Evolutionary conservation across 202 grass and related monocot genomes (phyloP), one percentile per base, ranked within the genome.

Genomic region (Schoenoplectus tabernaemontani): DNA sequence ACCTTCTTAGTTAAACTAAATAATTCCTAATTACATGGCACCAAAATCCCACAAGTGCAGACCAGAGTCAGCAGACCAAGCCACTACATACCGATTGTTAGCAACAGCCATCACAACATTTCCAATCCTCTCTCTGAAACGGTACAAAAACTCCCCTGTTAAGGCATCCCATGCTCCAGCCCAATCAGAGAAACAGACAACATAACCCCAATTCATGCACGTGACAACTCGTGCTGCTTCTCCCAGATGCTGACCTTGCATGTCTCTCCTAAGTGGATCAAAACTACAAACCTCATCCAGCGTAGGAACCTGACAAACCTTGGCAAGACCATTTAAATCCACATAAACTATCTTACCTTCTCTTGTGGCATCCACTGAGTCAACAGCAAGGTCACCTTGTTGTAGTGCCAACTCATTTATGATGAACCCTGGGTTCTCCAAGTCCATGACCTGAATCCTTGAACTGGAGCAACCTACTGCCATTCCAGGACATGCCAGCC

Each of bases 161-260:
- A n/a, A 3, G 5, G 56, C 54, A 83, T 87, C 81, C 74, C 81
- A 87, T 2, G 78, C 54, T 13, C 64, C 46, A 12, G 78, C 32
- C 37, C 80, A 33, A 16, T 42, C 39, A 17, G 39, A 56, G 43
- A 42, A 61, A 37, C 64, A 78, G 7, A 83, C 54, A 4, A 32
- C 81, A 64, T 83, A 83, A 32, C 85, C 81, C 85, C 85, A 87
- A 77, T 87, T 87, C 85, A 83, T 80, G 63, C 85, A 79, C n/a
- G 75, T 64, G 13, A 51, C 74, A 8, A 71, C 36, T 38, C 16
- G 43, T 23, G 3, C 42, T 0, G 38, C 3, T 16, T 26, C 79
- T 13, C 20, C 4, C 2, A 33, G 62, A 5, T 71, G 70, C 10
- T 42, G 76, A 46, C 38, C 64, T 61, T 30, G 43, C 20, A 59